Conservation (phyloP, 2,329 filamentous ascomycete species). For the Colletotrichum ledebouriae region DNA sequence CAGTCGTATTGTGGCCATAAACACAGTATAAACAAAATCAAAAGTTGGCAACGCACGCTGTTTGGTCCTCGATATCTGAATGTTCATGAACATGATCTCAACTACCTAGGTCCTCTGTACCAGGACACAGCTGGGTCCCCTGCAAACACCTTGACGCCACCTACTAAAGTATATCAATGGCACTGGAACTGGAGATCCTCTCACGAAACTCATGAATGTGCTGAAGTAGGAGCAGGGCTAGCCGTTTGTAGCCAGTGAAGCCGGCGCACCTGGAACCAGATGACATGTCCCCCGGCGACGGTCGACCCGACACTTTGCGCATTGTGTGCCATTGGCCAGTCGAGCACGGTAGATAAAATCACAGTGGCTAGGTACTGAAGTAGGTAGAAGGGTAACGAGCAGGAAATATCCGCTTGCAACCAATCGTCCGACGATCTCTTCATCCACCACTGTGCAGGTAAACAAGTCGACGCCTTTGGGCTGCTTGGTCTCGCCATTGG, state of each 20-base stretch:
- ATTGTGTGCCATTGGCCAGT: conserved; percentile 17
- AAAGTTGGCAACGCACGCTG: too few species aligned
- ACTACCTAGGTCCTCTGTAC: neutral
- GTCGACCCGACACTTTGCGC: conserved; percentile 15
- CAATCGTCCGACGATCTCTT: conserved; percentile 33
- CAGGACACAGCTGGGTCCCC: neutral
- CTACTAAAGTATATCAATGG: neutral
- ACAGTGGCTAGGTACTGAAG: conserved; percentile 33
- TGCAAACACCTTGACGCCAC: conserved; percentile 28
- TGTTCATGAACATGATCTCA: neutral
- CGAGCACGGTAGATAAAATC: conserved; percentile 21
- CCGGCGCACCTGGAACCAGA: neutral
- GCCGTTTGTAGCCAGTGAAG: conserved; percentile 9
- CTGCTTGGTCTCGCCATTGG: conserved; percentile 28
- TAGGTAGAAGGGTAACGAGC: conserved; percentile 5
- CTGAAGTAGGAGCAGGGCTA: neutral
- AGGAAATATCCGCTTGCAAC: neutral
- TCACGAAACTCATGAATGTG: conserved; percentile 12
- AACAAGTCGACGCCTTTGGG: conserved; percentile 16
- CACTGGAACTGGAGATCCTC: conserved; percentile 29
- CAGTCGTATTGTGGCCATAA: neutral
- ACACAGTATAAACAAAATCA: neutral
- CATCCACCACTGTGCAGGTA: conserved; percentile 38
- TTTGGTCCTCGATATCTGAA: neutral
- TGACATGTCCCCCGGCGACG: conserved; percentile 18